phyloP scores from a whole-genome alignment of 345 rosid species.

The Hibiscus tridactylites region DNA sequence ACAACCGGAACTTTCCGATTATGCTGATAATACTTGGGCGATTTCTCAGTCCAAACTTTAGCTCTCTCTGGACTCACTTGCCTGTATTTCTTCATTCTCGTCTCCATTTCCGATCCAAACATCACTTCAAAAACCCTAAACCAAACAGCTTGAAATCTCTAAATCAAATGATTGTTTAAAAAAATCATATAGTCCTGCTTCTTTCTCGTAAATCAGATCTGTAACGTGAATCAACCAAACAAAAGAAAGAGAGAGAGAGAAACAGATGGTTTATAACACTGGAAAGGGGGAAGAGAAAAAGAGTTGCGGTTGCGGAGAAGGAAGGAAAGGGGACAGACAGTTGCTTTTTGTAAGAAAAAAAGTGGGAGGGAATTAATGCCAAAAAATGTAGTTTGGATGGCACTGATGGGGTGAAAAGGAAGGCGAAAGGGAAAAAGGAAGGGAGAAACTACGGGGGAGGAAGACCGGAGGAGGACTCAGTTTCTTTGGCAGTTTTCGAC shows the following conservation, averaged over 20 bases:
- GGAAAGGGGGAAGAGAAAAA: not conserved
- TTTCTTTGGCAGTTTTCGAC: not conserved
- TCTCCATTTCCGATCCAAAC: slow-evolving; percentile 38
- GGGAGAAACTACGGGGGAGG: not conserved
- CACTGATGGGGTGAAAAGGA: not conserved
- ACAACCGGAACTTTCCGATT: slow-evolving; percentile 71
- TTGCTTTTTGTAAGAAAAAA: not conserved
- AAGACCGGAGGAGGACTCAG: not conserved
- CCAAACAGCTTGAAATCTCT: not conserved
- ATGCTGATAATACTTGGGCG: slow-evolving; percentile 64
- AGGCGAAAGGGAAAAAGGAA: not conserved
- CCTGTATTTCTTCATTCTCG: slow-evolving; percentile 63
- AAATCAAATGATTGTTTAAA: not conserved
- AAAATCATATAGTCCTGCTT: not conserved
- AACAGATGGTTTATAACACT: not conserved
- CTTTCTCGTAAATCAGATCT: not conserved
- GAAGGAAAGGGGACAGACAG: not conserved
- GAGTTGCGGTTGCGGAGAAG: too few species aligned
- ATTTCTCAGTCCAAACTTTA: slow-evolving; percentile 94
- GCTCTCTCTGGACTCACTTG: slow-evolving; percentile 93
- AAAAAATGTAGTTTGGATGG: not conserved
- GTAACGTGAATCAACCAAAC: not conserved
- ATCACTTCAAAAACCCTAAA: slow-evolving; percentile 7
- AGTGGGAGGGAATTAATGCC: not conserved
- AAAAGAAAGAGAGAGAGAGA: not conserved